Percentiles rank a stretch among this genome's conserved stretches.
Evolutionary conservation across 1,284 basidiomycete genomes (phyloP).

Genomic region (Ganoderma sp.): DNA sequence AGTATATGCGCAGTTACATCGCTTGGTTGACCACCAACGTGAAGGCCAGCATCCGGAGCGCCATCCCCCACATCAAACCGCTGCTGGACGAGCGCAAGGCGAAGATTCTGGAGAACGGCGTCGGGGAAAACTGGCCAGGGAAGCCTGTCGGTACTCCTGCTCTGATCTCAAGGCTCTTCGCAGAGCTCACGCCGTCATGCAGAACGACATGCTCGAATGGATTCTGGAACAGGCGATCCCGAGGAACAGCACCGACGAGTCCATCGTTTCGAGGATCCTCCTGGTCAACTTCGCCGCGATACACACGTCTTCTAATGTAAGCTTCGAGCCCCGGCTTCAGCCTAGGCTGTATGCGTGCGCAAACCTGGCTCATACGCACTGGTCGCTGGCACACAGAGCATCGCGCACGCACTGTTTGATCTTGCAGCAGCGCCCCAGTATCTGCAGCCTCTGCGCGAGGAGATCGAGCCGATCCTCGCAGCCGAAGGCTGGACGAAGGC

Average conservation of each 20-base stretch:
- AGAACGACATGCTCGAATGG: constrained; percentile 54
- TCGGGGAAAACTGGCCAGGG: constrained; percentile 12
- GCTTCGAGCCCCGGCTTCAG: constrained; percentile 11
- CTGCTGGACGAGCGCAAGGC: constrained; percentile 31
- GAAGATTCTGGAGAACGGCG: constrained; percentile 24
- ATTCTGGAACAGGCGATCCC: constrained; percentile 48
- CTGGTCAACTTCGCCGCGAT: constrained; percentile 52
- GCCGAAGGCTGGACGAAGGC: constrained; percentile 54
- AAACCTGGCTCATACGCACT: not conserved
- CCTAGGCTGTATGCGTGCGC: not conserved
- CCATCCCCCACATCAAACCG: constrained; percentile 23
- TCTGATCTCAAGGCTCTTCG: not conserved
- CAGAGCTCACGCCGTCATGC: not conserved
- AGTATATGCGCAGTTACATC: not conserved
- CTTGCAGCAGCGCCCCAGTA: constrained; percentile 50
- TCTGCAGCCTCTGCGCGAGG: constrained; percentile 50
- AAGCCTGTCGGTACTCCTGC: constrained; percentile 16
- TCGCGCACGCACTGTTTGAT: constrained; percentile 47
- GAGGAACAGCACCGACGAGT: constrained; percentile 40
- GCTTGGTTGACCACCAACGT: not conserved
- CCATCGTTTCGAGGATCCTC: constrained; percentile 47
- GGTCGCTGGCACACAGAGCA: constrained; percentile 36
- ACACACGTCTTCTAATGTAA: constrained; percentile 49
- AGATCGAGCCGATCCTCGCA: constrained; percentile 46
- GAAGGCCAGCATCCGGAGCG: constrained; percentile 7